Evolutionary conservation across 208 protist genomes (phyloP), one percentile per base, ranked within the genome.

Genomic region (Acanthamoeba lenticulata): DNA sequence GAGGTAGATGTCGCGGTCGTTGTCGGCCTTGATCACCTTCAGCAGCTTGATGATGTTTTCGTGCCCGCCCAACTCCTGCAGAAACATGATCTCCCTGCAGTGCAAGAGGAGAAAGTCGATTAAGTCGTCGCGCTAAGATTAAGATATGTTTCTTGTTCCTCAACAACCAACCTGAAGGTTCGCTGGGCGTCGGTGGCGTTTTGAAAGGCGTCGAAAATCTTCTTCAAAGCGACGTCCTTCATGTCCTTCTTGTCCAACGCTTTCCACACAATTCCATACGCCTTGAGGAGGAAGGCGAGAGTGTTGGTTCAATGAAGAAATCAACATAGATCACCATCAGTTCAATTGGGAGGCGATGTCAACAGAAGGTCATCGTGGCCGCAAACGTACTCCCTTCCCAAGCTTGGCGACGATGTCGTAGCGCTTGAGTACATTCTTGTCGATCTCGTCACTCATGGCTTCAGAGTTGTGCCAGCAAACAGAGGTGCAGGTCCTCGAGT

Each of bases 41-140:
- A 99, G 96, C 40, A 99, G 95, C 90, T 98, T 98, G 86, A 99
- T 99, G 79, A 99, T 99, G 96, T 99, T 99, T n/a, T 99, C 98
- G 96, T 99, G 99, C 29, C 98, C 97, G 74, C 77, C 44, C 60
- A 99, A 92, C 42, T 60, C 92, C 91, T 99, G 99, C 2, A 94
- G 44, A 34, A 94, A 94, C 91, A 94, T 94, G 77, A 94, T 94
- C 72, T 94, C 91, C 32, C 91, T 83, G 38, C 15, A 24, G 55
- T n/a, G 55, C 19, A 62, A 62, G 55, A 24, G 55, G 55, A 62
- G 55, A 62, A 62, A 62, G n/a, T n/a, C n/a, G n/a, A n/a, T n/a
- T n/a, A n/a, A n/a, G n/a, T n/a, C n/a, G n/a, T n/a, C n/a, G n/a
- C n/a, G n/a, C n/a, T n/a, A n/a, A n/a, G n/a, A n/a, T n/a, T n/a